Evolutionary conservation across 768 basidiomycete species (phyloP).

Genomic region (Tulasnella sp.): DNA sequence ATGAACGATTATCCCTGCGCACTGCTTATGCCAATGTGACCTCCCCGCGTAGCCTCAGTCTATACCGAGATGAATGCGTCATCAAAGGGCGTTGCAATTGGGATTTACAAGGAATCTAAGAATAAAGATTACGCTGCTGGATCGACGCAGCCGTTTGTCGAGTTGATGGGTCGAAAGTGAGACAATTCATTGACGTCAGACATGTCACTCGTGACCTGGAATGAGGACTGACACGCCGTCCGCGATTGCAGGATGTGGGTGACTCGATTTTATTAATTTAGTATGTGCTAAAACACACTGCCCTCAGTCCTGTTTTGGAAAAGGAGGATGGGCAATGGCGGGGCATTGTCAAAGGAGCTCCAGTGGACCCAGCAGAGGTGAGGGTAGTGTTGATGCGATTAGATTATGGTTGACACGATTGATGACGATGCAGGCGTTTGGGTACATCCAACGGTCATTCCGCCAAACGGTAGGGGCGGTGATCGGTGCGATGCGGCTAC

Average conservation of each 20-base stretch:
- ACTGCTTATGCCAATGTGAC: neutral
- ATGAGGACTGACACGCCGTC: neutral
- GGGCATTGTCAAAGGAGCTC: slow-evolving; percentile 58
- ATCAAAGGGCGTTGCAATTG: slow-evolving; percentile 71
- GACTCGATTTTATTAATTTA: neutral
- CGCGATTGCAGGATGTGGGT: slow-evolving; percentile 31
- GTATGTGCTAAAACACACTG: slow-evolving; percentile 5
- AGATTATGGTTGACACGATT: neutral
- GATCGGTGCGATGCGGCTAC: slow-evolving; percentile 60
- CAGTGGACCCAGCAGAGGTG: slow-evolving; percentile 48
- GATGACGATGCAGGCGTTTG: slow-evolving; percentile 41
- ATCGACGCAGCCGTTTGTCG: slow-evolving; percentile 70
- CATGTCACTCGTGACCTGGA: too few species aligned
- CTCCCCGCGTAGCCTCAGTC: slow-evolving; percentile 52
- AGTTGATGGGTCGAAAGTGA: slow-evolving; percentile 64
- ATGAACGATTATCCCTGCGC: too few species aligned
- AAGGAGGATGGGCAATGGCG: slow-evolving; percentile 64
- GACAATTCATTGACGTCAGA: too few species aligned
- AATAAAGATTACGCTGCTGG: slow-evolving; percentile 45
- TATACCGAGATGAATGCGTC: slow-evolving; percentile 90
- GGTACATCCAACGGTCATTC: slow-evolving; percentile 70
- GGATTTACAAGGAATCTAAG: slow-evolving; percentile 50
- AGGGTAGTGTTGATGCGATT: neutral
- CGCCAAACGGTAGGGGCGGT: slow-evolving; percentile 67
- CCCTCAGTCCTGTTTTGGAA: slow-evolving; percentile 61